These are phyloP conservation scores for Cudoniella acicularis DNA, from an alignment of 495 filamentous ascomycete genomes.

Conservation along the genomic window DNA sequence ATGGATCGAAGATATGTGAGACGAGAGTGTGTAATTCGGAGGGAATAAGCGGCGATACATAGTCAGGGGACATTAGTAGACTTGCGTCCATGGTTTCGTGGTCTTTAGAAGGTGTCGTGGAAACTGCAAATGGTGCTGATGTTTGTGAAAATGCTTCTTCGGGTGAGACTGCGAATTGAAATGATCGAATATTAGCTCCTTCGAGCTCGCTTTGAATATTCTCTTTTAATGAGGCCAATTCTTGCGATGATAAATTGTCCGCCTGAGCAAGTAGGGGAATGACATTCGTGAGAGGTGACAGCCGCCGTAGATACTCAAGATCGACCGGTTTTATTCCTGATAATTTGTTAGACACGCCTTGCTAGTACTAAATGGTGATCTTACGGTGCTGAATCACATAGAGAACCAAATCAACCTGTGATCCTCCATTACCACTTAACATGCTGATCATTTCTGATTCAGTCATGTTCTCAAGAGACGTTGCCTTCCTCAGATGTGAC, in stretches of 20 bases:
- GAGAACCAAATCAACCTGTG: conserved; percentile 84
- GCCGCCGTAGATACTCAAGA: conserved; percentile 68
- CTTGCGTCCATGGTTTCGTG: conserved; percentile 92
- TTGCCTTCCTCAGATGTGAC: conserved; percentile 63
- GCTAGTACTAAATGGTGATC: conserved; percentile 23
- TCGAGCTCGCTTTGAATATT: conserved; percentile 57
- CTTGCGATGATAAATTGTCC: conserved; percentile 60
- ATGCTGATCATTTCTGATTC: conserved; percentile 76
- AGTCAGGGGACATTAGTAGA: conserved; percentile 90
- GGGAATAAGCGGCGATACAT: conserved; percentile 75
- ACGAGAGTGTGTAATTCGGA: conserved; percentile 76
- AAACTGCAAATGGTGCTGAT: conserved; percentile 69
- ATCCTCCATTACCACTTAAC: conserved; percentile 79
- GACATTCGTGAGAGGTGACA: conserved; percentile 79
- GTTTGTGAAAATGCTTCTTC: conserved; percentile 29
- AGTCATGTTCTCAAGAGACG: conserved; percentile 50
- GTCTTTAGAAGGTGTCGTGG: conserved; percentile 72
- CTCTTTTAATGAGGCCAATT: conserved; percentile 59
- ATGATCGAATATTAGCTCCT: conserved; percentile 55
- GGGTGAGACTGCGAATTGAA: conserved; percentile 55
- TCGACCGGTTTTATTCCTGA: conserved; percentile 70
- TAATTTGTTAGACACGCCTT: conserved; percentile 19
- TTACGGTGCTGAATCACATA: conserved; percentile 70
- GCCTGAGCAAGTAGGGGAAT: conserved; percentile 79
- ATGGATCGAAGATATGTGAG: conserved; percentile 68